These are phyloP conservation scores for Casaregolazyma lundiana DNA, from an alignment of 1,139 yeast genomes.

Conservation along the genomic window DNA sequence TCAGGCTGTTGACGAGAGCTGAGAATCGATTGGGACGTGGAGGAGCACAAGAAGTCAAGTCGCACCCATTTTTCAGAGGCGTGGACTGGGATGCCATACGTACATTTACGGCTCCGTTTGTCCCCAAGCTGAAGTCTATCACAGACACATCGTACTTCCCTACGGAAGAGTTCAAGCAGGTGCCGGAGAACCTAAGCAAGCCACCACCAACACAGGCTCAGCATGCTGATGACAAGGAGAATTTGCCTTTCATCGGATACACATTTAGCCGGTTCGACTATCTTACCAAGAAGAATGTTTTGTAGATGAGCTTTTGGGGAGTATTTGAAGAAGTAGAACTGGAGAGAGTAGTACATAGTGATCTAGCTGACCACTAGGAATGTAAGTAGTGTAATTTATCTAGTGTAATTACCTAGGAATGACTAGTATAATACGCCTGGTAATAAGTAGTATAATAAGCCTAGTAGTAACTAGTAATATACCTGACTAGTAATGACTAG, in stretches of 20 bases:
- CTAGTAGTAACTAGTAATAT: no score
- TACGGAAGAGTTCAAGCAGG: constrained; percentile 91
- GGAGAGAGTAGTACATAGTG: neutral
- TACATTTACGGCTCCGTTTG: constrained; percentile 91
- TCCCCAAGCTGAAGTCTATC: constrained; percentile 75
- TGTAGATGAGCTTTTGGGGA: constrained; percentile 36
- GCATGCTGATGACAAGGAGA: constrained; percentile 46
- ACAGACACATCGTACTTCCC: constrained; percentile 98
- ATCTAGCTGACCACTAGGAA: neutral
- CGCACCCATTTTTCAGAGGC: constrained; percentile 90
- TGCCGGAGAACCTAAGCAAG: constrained; percentile 70
- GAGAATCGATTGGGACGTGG: constrained; percentile 86
- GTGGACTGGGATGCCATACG: constrained; percentile 96
- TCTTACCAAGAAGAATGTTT: constrained; percentile 79
- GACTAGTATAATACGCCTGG: no score
- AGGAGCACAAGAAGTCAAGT: constrained; percentile 87
- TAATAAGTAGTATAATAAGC: no score
- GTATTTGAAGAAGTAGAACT: neutral
- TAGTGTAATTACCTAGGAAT: no score
- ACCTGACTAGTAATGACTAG: no score
- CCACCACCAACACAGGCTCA: constrained; percentile 20
- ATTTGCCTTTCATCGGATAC: constrained; percentile 93
- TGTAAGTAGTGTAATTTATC: neutral
- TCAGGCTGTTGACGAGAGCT: constrained; percentile 74
- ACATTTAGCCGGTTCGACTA: constrained; percentile 93